phyloP scores from a whole-genome alignment of 139 green algal species.

The Zygnema circumcarinatum region DNA sequence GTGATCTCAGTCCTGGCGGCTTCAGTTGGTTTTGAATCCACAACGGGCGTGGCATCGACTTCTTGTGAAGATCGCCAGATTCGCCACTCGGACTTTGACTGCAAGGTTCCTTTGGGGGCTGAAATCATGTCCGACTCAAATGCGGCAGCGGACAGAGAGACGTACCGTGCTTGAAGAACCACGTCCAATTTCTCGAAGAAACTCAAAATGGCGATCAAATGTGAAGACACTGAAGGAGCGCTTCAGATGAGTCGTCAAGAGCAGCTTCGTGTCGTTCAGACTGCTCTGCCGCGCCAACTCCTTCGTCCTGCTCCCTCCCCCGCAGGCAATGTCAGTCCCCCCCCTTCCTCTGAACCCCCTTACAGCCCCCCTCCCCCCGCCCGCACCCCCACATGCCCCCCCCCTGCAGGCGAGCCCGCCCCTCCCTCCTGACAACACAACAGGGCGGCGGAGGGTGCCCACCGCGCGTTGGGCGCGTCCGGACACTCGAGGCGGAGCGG shows the following conservation, averaged over 20 bases:
- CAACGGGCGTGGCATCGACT: too few species aligned
- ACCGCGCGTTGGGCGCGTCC: conserved; percentile 40
- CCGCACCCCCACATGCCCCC: not conserved
- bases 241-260: conserved; percentile 70
- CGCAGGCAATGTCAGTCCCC: not conserved
- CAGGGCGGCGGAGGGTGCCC: not conserved
- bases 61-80: too few species aligned
- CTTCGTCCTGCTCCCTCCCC: conserved; percentile 8
- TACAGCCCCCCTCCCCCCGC: not conserved
- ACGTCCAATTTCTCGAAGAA: conserved; percentile 68
- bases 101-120: too few species aligned
- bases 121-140: too few species aligned
- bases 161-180: conserved; percentile 60
- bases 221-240: conserved; percentile 68
- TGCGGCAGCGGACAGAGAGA: too few species aligned
- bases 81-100: too few species aligned
- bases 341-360: not conserved
- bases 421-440: not conserved
- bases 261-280: conserved; percentile 68
- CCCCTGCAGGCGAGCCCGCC: not conserved
- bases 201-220: conserved; percentile 85
- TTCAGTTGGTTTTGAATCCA: too few species aligned
- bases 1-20: too few species aligned
- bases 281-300: conserved; percentile 56
- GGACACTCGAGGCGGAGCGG: conserved; percentile 31